phyloP scores from a whole-genome alignment of 1,284 basidiomycete species.

The Austropuccinia psidii region DNA sequence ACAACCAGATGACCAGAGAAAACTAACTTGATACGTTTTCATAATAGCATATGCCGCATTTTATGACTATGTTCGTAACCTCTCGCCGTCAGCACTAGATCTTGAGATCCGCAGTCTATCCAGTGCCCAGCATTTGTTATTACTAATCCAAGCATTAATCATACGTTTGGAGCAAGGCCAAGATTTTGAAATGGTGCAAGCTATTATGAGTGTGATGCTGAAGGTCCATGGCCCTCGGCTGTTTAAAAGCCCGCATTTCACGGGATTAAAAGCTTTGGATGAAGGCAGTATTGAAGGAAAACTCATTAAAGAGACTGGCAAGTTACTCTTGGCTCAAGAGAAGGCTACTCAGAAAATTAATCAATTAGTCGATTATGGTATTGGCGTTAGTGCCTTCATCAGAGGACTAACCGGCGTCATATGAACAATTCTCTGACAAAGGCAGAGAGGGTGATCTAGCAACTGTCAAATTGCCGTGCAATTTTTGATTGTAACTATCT shows the following conservation, averaged over 20 bases:
- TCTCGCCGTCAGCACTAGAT: slow-evolving; percentile 85
- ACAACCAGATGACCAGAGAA: background rate
- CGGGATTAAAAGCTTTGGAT: background rate
- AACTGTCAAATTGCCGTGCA: too few species aligned
- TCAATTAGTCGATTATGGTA: slow-evolving; percentile 31
- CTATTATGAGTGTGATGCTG: slow-evolving; percentile 75
- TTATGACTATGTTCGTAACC: slow-evolving; percentile 74
- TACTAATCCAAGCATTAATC: slow-evolving; percentile 69
- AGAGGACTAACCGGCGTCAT: slow-evolving; percentile 30
- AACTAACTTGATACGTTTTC: background rate
- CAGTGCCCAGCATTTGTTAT: slow-evolving; percentile 55
- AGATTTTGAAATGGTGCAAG: slow-evolving; percentile 94
- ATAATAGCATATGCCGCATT: slow-evolving; percentile 69
- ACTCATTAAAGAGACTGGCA: background rate
- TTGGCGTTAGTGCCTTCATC: slow-evolving; percentile 33
- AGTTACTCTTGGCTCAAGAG: slow-evolving; percentile 25
- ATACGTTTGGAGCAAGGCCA: slow-evolving; percentile 66
- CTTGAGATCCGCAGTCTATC: slow-evolving; percentile 72
- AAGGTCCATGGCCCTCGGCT: slow-evolving; percentile 75
- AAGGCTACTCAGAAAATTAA: slow-evolving; percentile 5
- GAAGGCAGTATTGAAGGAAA: background rate
- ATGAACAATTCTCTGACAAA: too few species aligned
- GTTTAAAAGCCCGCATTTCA: background rate
- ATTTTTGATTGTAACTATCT: too few species aligned
- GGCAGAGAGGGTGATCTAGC: too few species aligned